Percentiles rank a stretch among this genome's conserved stretches.
These are phyloP conservation scores for Fagus sylvatica DNA, from an alignment of 306 rosid species.

Conservation along the genomic window DNA sequence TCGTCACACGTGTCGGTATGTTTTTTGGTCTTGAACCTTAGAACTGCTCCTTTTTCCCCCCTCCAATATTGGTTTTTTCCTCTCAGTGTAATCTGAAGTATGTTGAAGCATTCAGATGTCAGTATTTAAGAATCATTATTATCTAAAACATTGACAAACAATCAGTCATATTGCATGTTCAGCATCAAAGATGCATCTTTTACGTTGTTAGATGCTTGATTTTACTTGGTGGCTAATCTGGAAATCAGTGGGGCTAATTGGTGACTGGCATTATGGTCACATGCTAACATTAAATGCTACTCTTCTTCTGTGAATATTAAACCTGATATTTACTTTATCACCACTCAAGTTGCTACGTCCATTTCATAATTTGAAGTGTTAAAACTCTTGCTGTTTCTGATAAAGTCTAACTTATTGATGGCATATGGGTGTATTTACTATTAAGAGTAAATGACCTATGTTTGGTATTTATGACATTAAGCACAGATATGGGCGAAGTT, in stretches of 20 bases:
- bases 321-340: background rate
- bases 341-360: background rate
- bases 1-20: conserved; percentile 49
- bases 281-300: background rate
- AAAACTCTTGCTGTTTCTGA: background rate
- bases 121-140: background rate
- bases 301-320: background rate
- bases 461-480: too few species aligned
- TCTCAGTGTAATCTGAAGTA: background rate
- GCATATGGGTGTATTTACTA: background rate
- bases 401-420: background rate
- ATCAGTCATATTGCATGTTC: background rate
- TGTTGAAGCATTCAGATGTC: background rate
- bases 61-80: background rate
- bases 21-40: conserved; percentile 20
- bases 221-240: background rate
- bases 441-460: background rate
- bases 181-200: background rate
- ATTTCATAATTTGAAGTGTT: background rate
- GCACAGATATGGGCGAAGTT: too few species aligned
- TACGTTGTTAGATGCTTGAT: background rate
- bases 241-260: background rate
- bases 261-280: background rate
- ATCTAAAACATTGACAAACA: background rate
- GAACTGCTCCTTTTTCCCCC: background rate